A percentile compares a stretch with the other conserved stretches of the same genome.
Conservation (phyloP, 2,329 filamentous ascomycete genomes). For the Penicillium paneum region DNA sequence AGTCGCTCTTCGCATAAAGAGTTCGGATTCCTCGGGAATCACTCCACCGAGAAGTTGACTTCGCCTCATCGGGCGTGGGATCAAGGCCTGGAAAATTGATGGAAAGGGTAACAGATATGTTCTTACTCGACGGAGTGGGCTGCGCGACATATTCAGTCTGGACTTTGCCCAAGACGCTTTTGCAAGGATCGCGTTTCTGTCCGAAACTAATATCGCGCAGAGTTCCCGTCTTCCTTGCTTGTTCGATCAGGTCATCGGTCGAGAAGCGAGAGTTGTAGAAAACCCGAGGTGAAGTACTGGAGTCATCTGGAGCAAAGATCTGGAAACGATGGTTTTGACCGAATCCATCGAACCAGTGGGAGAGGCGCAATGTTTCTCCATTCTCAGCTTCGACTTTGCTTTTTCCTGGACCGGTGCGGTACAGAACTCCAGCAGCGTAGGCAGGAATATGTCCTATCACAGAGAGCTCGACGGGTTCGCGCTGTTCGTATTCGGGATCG, state of each 20-base stretch:
- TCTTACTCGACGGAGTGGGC: slow-evolving; percentile 59
- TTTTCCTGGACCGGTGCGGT: slow-evolving; percentile 69
- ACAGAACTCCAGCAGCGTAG: slow-evolving; percentile 69
- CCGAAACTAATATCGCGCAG: slow-evolving; percentile 62
- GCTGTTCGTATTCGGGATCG: slow-evolving; percentile 63
- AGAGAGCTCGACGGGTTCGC: slow-evolving; percentile 60
- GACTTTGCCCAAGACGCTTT: slow-evolving; percentile 68
- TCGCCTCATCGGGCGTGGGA: slow-evolving; percentile 13
- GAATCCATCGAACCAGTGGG: slow-evolving; percentile 81
- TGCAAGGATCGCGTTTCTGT: slow-evolving; percentile 69
- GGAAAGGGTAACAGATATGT: slow-evolving; percentile 65
- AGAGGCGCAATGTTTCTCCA: slow-evolving; percentile 58
- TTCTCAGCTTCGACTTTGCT: slow-evolving; percentile 59
- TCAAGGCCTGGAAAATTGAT: slow-evolving; percentile 61
- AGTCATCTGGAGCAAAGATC: slow-evolving; percentile 50
- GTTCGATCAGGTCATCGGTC: slow-evolving; percentile 60
- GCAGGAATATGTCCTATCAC: slow-evolving; percentile 66
- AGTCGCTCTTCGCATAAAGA: slow-evolving; percentile 61
- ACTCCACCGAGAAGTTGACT: slow-evolving; percentile 23
- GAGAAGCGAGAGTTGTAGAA: slow-evolving; percentile 70
- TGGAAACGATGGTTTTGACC: slow-evolving; percentile 69
- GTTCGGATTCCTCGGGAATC: slow-evolving; percentile 44
- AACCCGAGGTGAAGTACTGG: slow-evolving; percentile 46
- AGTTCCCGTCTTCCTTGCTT: slow-evolving; percentile 59
- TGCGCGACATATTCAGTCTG: slow-evolving; percentile 24